phyloP scores from a whole-genome alignment of 768 basidiomycete species.

The Tephrocybe sp. region DNA sequence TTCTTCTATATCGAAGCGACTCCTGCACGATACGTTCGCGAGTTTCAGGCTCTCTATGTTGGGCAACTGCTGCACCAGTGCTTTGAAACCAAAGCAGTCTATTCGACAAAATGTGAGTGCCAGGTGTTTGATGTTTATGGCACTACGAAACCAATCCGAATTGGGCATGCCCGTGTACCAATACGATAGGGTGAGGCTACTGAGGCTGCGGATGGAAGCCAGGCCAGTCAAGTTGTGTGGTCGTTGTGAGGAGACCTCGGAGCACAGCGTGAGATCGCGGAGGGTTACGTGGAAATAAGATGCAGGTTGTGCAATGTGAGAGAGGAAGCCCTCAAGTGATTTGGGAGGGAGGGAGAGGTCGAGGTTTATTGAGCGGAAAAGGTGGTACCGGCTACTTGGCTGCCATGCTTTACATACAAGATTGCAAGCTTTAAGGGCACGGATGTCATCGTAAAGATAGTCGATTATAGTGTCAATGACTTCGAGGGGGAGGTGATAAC shows the following conservation, averaged over 20 bases:
- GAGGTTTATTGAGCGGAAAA: constrained; percentile 8
- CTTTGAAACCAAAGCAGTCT: constrained; percentile 1
- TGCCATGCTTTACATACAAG: constrained; percentile 12
- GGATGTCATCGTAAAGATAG: constrained; percentile 5
- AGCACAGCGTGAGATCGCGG: constrained; percentile 2
- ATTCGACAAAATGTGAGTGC: constrained; percentile 3
- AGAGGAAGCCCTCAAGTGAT: not conserved
- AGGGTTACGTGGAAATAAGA: constrained; percentile 6
- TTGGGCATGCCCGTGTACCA: constrained; percentile 8
- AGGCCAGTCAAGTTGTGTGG: constrained; percentile 4
- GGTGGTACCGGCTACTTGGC: not conserved
- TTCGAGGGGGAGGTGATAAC: constrained; percentile 3
- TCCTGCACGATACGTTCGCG: constrained; percentile 8
- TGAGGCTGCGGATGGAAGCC: constrained; percentile 5
- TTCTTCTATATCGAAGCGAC: constrained; percentile 1
- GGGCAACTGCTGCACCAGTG: constrained; percentile 2
- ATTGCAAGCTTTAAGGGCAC: constrained; percentile 7
- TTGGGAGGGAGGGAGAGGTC: constrained; percentile 10
- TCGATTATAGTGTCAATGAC: constrained; percentile 10
- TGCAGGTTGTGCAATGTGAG: not conserved
- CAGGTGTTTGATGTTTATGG: constrained; percentile 1
- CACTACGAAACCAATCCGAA: constrained; percentile 7
- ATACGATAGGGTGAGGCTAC: not conserved
- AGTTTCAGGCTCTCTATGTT: constrained; percentile 4
- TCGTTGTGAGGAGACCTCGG: not conserved